Evolutionary conservation across 2,329 filamentous ascomycete species (phyloP).

Genomic region (Exophiala sp.): DNA sequence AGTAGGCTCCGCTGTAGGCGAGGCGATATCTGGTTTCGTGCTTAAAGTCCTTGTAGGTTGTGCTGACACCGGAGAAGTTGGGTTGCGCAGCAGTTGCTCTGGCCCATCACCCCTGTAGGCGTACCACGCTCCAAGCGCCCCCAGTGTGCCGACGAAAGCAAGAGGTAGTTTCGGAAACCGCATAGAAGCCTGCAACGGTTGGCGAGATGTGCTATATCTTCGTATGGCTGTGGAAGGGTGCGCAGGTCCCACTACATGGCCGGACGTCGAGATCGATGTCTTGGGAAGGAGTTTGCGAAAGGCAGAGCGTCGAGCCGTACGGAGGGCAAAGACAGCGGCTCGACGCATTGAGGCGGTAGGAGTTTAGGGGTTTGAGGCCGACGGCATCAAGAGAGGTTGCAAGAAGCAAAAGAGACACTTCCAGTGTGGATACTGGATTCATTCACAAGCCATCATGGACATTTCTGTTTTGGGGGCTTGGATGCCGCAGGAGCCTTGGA

Average conservation of each 20-base stretch:
- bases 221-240: conserved; percentile 33
- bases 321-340: conserved; percentile 44
- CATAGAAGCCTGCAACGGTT: conserved; percentile 45
- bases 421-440: conserved; percentile 1
- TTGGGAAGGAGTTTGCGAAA: conserved; percentile 39
- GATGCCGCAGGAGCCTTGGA: no score
- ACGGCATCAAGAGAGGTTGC: conserved; percentile 8
- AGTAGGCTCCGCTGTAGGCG: conserved; percentile 22
- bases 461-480: not conserved
- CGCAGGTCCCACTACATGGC: conserved; percentile 37
- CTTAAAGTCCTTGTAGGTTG: conserved; percentile 20
- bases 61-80: conserved; percentile 25
- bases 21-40: conserved; percentile 16
- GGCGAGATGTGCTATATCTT: conserved; percentile 36
- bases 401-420: not conserved
- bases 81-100: conserved; percentile 17
- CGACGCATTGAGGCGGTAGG: conserved; percentile 43
- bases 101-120: conserved; percentile 41
- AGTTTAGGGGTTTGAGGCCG: conserved; percentile 5
- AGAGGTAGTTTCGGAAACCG: conserved; percentile 48
- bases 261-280: conserved; percentile 36
- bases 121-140: conserved; percentile 50
- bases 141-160: conserved; percentile 45
- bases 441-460: not conserved
- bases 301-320: conserved; percentile 45